Percentiles rank a stretch among this genome's conserved stretches.
Conservation (phyloP, 805 yeast genomes). For the Saccharomycopsis lassenensis region DNA sequence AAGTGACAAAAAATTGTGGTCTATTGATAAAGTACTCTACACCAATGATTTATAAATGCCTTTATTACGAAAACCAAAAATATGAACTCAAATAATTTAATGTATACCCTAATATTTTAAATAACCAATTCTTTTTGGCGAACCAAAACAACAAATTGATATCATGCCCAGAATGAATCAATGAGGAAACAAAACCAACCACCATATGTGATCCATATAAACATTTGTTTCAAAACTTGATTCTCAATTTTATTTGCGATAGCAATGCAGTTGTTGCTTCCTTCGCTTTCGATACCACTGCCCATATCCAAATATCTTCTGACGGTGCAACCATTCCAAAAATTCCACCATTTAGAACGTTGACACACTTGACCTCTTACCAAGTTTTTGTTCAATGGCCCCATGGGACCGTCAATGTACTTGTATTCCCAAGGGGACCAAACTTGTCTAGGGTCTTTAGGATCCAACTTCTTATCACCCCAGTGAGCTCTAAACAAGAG, state of each 20-base stretch:
- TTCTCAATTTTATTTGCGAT: conserved; percentile 39
- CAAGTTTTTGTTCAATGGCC: conserved; percentile 76
- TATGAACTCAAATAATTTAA: not conserved
- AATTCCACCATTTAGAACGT: conserved; percentile 86
- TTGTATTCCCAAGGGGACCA: conserved; percentile 87
- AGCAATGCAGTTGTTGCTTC: conserved; percentile 70
- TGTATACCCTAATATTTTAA: not conserved
- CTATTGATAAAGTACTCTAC: too few relatives aligned
- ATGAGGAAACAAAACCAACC: conserved; percentile 48
- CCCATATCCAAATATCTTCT: conserved; percentile 69
- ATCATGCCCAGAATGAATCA: conserved; percentile 38
- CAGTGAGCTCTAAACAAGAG: conserved; percentile 70
- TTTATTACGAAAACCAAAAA: conserved; percentile 1
- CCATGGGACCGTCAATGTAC: conserved; percentile 87
- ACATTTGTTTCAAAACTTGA: conserved; percentile 31
- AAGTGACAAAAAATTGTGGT: too few relatives aligned
- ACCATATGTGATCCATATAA: conserved; percentile 47
- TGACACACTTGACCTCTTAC: conserved; percentile 67
- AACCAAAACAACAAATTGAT: not conserved
- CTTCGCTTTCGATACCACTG: conserved; percentile 80
- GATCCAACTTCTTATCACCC: conserved; percentile 72
- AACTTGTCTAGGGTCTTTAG: conserved; percentile 66
- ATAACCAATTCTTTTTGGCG: not conserved
- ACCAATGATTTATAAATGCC: too few relatives aligned
- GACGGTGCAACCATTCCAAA: conserved; percentile 73